Base-by-base conservation (phyloP, 139 green algal species). In the Klebsormidium nitens region DNA sequence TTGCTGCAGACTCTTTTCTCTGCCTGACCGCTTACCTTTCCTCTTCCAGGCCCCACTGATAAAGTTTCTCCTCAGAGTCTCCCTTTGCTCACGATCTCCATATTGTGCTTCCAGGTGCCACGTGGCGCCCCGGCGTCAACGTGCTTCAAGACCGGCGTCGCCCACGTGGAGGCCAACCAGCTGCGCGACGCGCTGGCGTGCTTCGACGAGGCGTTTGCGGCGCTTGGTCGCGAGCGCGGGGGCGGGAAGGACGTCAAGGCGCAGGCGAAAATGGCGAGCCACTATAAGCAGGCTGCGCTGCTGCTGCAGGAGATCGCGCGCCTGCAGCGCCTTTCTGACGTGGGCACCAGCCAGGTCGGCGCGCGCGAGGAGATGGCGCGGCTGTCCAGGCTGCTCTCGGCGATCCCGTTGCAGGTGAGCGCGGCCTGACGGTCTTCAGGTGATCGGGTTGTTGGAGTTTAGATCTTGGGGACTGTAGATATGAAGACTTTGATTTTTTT, bases 281-380 rank as follows among this genome's bases (percentile, higher is more conserved):
- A 75, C 29, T 77, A 77, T 62, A 77, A 77, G 63, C 31, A 67
- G 19, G 70, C 67, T 6, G 67, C 36, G 17, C 60, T 74, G 2
- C 34, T 75, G 2, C n/a, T 75, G 60, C 70, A 77, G 70, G 70
- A 77, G 28, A 77, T 69, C 23, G 14, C 23, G 3, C 31, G 63
- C 4, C 62, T 77, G 47, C 61, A 77, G 36, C 68, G 68, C 62
- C n/a, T n/a, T n/a, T n/a, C n/a, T n/a, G 70, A 35, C n/a, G 70
- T 67, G 63, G 70, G 70, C 11, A 32, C 67, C 34, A 56, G 67
- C 0, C 36, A 36, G 19, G 2, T 77, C 35, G 70, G 70, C 17
- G 70, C 63, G 2, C 66, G 66, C 62, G 70, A 76, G 64, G 70
- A 77, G 70, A 42, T 74, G 70, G 70, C 70, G 17, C 70, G 70